Base-by-base conservation (phyloP, 805 yeast species). In the Candida insectalens region DNA sequence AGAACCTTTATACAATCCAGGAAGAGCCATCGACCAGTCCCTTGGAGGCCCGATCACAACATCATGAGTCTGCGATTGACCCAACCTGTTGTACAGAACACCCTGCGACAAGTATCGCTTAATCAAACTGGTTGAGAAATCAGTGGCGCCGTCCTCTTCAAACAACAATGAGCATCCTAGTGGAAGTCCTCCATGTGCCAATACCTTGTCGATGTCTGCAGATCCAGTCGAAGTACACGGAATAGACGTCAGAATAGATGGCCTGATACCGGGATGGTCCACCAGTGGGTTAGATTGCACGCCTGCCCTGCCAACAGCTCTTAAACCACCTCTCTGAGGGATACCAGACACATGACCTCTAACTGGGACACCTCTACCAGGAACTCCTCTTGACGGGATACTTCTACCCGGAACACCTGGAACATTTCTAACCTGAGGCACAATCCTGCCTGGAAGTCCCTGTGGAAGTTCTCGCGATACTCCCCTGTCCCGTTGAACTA, bases 121-220 rank as follows among this genome's bases (percentile, higher is more conserved):
- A 19, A 77, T 52, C 25, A 89, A 43, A 8, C 83, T 76, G 5
- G 85, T 69, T 5, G 82, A 67, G 50, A 85, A 89, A 49, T 89
- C 96, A 0, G 97, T 89, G 5, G 89, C 78, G 0, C 94, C 92
- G 12, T 73, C 69, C 51, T 89, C 97, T 52, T 84, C 89, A 4
- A 89, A 51, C 10, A 88, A 53, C 25, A 87, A 50, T 5, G 82
- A 67, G 8, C 65, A 57, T 1, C 95, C 95, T 9, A 83, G 44
- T 2, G 97, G 97, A 12, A 88, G 52, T 1, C 98, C 98, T 36
- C 74, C 80, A 54, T 89, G 97, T 1, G 70, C 72, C 33, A 89
- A 51, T 3, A 83, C 56, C 42, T 67, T 72, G 53, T 89, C 97
- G 16, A 89, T 54, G 49, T 84, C 88, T 6, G 65, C 51, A 17